These are phyloP conservation scores for Glycyrrhiza uralensis DNA, from an alignment of 306 rosid species.

Conservation along the genomic window DNA sequence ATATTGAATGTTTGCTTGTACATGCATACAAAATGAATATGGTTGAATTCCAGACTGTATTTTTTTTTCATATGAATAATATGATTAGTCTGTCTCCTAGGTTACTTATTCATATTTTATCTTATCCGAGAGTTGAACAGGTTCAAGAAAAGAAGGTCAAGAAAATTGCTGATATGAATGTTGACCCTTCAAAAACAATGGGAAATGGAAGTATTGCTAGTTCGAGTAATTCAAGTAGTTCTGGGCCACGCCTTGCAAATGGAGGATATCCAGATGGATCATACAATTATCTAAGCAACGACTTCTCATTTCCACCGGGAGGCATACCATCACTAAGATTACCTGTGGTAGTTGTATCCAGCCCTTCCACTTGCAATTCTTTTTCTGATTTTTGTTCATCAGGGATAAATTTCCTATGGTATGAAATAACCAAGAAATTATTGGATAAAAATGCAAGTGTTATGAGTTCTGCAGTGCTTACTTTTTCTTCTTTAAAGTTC, in stretches of 20 bases:
- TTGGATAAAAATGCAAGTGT: neutral
- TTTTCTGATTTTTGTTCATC: neutral
- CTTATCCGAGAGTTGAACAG: conserved; percentile 44
- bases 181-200: conserved; percentile 66
- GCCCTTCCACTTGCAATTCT: conserved; percentile 22
- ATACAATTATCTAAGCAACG: conserved; percentile 53
- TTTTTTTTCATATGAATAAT: conserved; percentile 12
- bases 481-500: neutral
- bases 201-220: conserved; percentile 83
- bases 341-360: conserved; percentile 79
- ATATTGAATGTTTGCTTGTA: conserved; percentile 8
- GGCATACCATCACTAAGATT: conserved; percentile 71
- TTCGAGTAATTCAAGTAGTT: conserved; percentile 68
- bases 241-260: conserved; percentile 61
- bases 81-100: conserved; percentile 10
- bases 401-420: neutral
- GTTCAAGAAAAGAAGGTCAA: conserved; percentile 97
- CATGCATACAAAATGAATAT: conserved; percentile 2
- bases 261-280: conserved; percentile 73
- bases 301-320: conserved; percentile 70
- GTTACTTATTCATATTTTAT: neutral
- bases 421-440: neutral
- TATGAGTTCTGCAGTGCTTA: neutral
- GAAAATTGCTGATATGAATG: conserved; percentile 84
- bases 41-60: conserved; percentile 3